Percentiles rank a stretch among this genome's conserved stretches.
phyloP scores from a whole-genome alignment of 192 early-diverging fungal species.

The Gryganskiella cystojenkinii region DNA sequence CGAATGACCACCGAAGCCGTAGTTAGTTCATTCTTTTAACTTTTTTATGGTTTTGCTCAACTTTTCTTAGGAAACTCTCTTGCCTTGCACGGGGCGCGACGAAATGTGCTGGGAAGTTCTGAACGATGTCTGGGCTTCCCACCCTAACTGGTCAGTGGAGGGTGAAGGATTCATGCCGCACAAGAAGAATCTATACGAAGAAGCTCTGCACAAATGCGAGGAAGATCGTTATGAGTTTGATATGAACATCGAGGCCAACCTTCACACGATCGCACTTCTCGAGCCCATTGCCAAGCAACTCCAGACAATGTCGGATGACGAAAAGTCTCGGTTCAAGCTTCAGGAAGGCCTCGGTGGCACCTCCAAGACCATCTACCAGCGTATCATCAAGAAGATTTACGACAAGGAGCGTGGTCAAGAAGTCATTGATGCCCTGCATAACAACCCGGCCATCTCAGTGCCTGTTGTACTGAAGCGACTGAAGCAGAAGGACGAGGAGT shows the following conservation, averaged over 20 bases:
- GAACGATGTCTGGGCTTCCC: slow-evolving; percentile 96
- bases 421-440: slow-evolving; percentile 92
- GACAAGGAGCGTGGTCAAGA: slow-evolving; percentile 87
- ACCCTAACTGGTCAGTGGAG: slow-evolving; percentile 93
- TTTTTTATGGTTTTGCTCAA: neutral
- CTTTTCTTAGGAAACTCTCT: slow-evolving; percentile 54
- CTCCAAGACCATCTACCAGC: slow-evolving; percentile 88
- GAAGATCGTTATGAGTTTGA: slow-evolving; percentile 97
- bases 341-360: slow-evolving; percentile 83
- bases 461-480: slow-evolving; percentile 94
- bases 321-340: slow-evolving; percentile 76
- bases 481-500: slow-evolving; percentile 99
- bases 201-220: slow-evolving; percentile 94
- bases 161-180: slow-evolving; percentile 90
- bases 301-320: slow-evolving; percentile 83
- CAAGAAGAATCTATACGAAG: slow-evolving; percentile 93
- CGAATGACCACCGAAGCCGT: no score
- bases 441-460: slow-evolving; percentile 90
- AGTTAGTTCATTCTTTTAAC: slow-evolving; percentile 1
- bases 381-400: slow-evolving; percentile 97
- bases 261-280: slow-evolving; percentile 88
- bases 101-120: slow-evolving; percentile 91
- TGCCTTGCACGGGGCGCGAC: slow-evolving; percentile 93
- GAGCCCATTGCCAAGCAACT: slow-evolving; percentile 92
- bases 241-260: slow-evolving; percentile 95